A percentile compares a stretch with the other conserved stretches of the same genome.
Conservation (phyloP, 2,329 filamentous ascomycete genomes). For the Penicillium sp. region DNA sequence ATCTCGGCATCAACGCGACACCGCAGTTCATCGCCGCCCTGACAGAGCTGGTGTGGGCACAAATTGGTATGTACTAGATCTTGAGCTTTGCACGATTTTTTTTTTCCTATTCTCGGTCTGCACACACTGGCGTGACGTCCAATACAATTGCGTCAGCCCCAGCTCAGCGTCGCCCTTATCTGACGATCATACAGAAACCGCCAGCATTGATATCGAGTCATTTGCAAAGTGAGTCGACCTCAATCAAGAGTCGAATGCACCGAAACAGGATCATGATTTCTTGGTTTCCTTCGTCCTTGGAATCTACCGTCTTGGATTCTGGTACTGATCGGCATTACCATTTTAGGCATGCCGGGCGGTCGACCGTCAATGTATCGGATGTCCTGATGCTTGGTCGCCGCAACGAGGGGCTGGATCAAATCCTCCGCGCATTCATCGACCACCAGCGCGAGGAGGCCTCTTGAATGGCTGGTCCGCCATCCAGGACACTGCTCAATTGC, state of each 20-base stretch:
- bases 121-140: too few species aligned
- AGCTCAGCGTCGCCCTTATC: not conserved
- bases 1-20: constrained; percentile 76
- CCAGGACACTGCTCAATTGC: not conserved
- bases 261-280: not conserved
- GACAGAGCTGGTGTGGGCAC: constrained; percentile 82
- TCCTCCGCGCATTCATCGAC: constrained; percentile 55
- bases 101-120: constrained; percentile 1
- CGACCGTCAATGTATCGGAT: constrained; percentile 78
- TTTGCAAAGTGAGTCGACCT: constrained; percentile 53
- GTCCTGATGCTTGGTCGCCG: constrained; percentile 81
- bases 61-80: constrained; percentile 62
- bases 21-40: constrained; percentile 84
- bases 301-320: not conserved
- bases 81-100: not conserved
- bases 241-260: too few species aligned
- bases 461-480: constrained; percentile 11
- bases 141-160: too few species aligned
- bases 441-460: constrained; percentile 28
- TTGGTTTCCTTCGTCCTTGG: not conserved
- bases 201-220: constrained; percentile 60
- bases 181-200: constrained; percentile 44
- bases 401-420: constrained; percentile 76
- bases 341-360: constrained; percentile 73
- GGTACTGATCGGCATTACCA: constrained; percentile 28